Base-by-base conservation (phyloP, 106 monocot species). In the Xerophyta viscosa region DNA sequence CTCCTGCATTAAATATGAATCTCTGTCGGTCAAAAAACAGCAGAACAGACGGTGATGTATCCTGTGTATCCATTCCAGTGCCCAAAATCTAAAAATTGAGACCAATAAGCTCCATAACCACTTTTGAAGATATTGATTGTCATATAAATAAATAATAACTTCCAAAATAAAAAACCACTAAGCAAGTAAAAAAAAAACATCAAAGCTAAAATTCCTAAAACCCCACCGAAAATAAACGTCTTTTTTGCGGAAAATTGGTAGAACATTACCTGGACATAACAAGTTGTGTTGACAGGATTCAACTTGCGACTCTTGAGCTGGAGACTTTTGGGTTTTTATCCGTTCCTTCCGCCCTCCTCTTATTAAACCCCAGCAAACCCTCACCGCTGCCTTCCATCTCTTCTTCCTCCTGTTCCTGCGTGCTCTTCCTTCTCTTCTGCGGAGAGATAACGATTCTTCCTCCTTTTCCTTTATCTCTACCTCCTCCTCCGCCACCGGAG, bases 1-100 rank as follows among this genome's bases (percentile, higher is more conserved):
- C 94, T 17, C 94, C 88, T 29, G 88, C 84, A 71, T 96, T 96
- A 66, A 96, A 96, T 60, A 96, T 76, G 63, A 96, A 85, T 50
- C 88, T 84, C 62, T 94, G 93, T 20, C 76, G 77, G 42, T 85
- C 88, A 59, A 96, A 94, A 66, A 94, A 94, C n/a, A 94, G 75
- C 43, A 88, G 69, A 51, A 94, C 84, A 7, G 93, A 94, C 33
- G 93, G 81, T 27, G 84, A 88, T 8, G 93, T 94, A 69, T 94
- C 88, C 48, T 94, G 93, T 39, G 93, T 88, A 51, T 94, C 93
- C 93, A 94, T 94, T 56, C 93, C 88, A 54, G 93, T 94, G 9
- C 93, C 93, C 71, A 94, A 63, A 66, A 94, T 88, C 93, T 94
- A 37, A 26, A 23, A 2, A 68, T 3, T 3, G 15, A 44, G 4